phyloP scores from a whole-genome alignment of 2,329 filamentous ascomycete genomes.

The Aureobasidium musti region DNA sequence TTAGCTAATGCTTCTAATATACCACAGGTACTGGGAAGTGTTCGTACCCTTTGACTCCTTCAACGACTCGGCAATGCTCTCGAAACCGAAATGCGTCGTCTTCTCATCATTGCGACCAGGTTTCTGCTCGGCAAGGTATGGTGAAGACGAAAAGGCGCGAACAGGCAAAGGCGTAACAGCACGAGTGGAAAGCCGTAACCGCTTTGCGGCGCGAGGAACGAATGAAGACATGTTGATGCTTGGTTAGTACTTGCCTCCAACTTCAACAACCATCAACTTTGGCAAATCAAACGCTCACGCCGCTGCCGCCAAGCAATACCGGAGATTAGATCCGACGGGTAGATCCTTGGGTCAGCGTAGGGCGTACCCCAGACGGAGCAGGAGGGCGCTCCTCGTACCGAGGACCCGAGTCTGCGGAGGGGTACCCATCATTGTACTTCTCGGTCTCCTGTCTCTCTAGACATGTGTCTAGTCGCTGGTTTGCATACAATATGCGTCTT shows the following conservation, averaged over 20 bases:
- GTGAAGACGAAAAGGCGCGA: constrained; percentile 15
- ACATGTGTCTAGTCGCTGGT: not conserved
- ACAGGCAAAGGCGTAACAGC: not conserved
- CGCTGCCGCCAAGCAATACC: constrained; percentile 17
- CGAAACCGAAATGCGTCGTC: constrained; percentile 88
- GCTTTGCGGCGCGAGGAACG: constrained; percentile 39
- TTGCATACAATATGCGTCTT: not conserved
- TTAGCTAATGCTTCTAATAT: constrained; percentile 35
- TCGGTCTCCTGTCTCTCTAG: not conserved
- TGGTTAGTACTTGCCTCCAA: not conserved
- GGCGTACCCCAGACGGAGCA: constrained; percentile 20
- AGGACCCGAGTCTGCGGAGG: constrained; percentile 10
- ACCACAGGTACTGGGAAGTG: not conserved
- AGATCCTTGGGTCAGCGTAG: constrained; percentile 17
- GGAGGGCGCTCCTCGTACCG: constrained; percentile 15
- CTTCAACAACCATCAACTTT: not conserved
- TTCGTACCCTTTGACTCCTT: constrained; percentile 67
- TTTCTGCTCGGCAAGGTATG: constrained; percentile 26
- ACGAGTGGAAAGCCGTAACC: constrained; percentile 35
- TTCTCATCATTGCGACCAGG: constrained; percentile 47
- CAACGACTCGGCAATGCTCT: constrained; percentile 77
- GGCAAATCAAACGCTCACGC: constrained; percentile 15
- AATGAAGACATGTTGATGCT: constrained; percentile 34
- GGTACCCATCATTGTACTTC: constrained; percentile 28
- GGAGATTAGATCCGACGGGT: constrained; percentile 22